phyloP scores from a whole-genome alignment of 768 basidiomycete species.

The Kwoniella sp. region DNA sequence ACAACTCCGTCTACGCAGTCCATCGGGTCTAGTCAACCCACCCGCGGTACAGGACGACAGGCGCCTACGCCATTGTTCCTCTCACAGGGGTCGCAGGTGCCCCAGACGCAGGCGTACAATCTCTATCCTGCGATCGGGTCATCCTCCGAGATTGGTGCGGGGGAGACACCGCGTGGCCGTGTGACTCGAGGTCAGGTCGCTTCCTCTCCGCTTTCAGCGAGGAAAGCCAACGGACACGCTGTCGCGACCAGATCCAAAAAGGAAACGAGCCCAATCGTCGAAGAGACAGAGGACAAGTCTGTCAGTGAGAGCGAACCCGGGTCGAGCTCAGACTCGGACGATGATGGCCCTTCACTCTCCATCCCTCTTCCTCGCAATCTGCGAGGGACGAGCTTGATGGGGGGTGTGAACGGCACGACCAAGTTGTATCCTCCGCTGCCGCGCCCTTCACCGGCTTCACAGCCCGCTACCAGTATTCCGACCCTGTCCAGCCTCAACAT shows the following conservation, averaged over 20 bases:
- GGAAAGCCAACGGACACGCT: neutral
- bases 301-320: too few relatives aligned
- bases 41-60: too few relatives aligned
- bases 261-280: constrained; percentile 9
- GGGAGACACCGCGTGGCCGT: constrained; percentile 1
- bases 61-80: constrained; percentile 16
- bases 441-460: neutral
- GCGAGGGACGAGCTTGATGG: too few relatives aligned
- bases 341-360: neutral
- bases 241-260: constrained; percentile 2
- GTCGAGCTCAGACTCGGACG: too few relatives aligned
- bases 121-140: constrained; percentile 6
- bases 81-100: constrained; percentile 19
- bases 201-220: constrained; percentile 2
- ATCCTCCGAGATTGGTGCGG: constrained; percentile 1
- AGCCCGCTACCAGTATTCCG: neutral
- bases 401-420: neutral
- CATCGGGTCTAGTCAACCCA: too few relatives aligned
- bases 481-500: neutral
- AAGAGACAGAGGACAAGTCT: neutral
- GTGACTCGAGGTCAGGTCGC: neutral
- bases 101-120: constrained; percentile 21
- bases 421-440: neutral
- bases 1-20: too few relatives aligned
- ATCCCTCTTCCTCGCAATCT: too few relatives aligned